Evolutionary conservation across 257 asterid genomes (phyloP), one percentile per base, ranked within the genome.

Genomic region (Solanum peruvianum): DNA sequence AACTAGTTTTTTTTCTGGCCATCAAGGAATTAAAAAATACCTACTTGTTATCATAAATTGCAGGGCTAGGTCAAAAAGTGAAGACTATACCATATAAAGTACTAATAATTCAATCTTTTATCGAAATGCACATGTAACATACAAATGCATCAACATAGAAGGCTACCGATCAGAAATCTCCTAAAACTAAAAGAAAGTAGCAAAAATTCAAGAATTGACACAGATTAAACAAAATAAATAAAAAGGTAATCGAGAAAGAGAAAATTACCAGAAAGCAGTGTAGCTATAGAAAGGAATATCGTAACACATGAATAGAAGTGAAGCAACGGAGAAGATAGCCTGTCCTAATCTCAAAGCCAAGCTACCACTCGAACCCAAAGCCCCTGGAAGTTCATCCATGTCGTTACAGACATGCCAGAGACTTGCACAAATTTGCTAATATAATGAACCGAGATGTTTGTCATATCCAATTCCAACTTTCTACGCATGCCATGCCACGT

Each of bases 311-410:
- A 97, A 97, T 29, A 97, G 97, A 90, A 97, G 89, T 2, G 99
- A 95, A 89, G 98, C 97, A 89, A 94, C 90, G n/a, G 99, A 95
- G 67, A 96, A 95, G 18, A 93, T 29, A 64, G 96, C 92, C 87
- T 97, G 99, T 77, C 98, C 99, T 49, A 96, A 90, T 92, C 99
- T 92, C 92, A 97, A 75, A 87, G 97, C 98, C 94, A 97, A 91
- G 87, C 99, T 95, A 62, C 94, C 99, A 85, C 98, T 94, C 18
- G 99, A 96, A 62, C 99, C 99, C 58, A 97, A 56, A 89, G 98
- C 89, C 81, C 99, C 99, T 23, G 99, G 99, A 89, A 96, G 86
- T 78, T 96, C 98, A 81, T 96, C 99, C 99, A 97, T 97, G 70
- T 88, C 90, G 88, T 73, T 88, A 27, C 78, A 44, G 86, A 60